These are phyloP conservation scores for Knoxia roxburghii DNA, from an alignment of 257 asterid species.

Conservation along the genomic window DNA sequence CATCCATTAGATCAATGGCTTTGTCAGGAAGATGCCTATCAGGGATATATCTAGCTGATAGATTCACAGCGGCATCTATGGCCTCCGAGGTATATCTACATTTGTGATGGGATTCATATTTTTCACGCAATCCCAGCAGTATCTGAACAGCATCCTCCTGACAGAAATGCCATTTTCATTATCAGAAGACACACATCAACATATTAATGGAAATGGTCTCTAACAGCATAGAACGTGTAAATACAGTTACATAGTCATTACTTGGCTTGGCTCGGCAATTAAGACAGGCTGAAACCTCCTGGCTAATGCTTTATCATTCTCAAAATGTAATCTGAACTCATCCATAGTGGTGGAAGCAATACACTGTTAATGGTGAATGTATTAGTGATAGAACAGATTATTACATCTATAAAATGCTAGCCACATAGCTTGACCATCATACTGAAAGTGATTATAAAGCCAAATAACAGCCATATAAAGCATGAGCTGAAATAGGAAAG, in stretches of 20 bases:
- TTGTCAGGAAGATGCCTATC: constrained; percentile 97
- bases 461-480: neutral
- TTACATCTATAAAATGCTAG: constrained; percentile 14
- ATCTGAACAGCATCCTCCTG: constrained; percentile 85
- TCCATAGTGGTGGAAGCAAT: constrained; percentile 95
- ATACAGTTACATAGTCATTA: constrained; percentile 13
- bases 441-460: neutral
- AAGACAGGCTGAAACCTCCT: constrained; percentile 90
- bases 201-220: neutral
- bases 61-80: constrained; percentile 84
- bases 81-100: constrained; percentile 83
- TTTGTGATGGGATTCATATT: constrained; percentile 81
- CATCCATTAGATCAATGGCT: constrained; percentile 95
- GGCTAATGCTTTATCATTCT: constrained; percentile 91
- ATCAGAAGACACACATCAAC: constrained; percentile 7
- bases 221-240: neutral
- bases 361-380: constrained; percentile 51
- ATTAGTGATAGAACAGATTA: constrained; percentile 12
- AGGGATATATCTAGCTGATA: constrained; percentile 80
- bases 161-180: constrained; percentile 10
- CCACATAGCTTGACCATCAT: neutral
- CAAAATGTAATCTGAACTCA: constrained; percentile 81
- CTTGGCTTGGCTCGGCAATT: constrained; percentile 85
- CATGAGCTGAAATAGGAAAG: neutral
- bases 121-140: constrained; percentile 80